Conservation (phyloP, 176 grass and related monocot species). For the Avena sativa region DNA sequence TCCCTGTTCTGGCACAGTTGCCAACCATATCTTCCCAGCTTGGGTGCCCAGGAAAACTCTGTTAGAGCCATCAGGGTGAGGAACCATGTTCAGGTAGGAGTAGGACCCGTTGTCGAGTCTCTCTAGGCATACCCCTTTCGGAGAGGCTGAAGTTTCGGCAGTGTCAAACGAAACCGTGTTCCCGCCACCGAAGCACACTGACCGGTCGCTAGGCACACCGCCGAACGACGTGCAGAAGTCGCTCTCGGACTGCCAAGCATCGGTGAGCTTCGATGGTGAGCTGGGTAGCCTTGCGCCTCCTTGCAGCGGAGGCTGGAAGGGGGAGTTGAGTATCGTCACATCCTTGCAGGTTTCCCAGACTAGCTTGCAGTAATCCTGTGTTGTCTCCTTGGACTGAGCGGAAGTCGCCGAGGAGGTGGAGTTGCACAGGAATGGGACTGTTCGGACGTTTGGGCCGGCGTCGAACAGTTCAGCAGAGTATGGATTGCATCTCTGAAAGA, state of each 20-base stretch:
- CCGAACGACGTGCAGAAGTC: slow-evolving; percentile 81
- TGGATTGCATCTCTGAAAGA: slow-evolving; percentile 81
- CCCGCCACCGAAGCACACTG: slow-evolving; percentile 64
- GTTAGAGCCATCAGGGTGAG: slow-evolving; percentile 91
- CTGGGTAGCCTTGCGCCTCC: slow-evolving; percentile 40
- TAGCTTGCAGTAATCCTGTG: slow-evolving; percentile 62
- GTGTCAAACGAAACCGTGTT: slow-evolving; percentile 65
- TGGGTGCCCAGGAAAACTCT: slow-evolving; percentile 80
- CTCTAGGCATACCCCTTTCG: slow-evolving; percentile 88
- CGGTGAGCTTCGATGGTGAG: slow-evolving; percentile 56
- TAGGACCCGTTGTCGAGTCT: slow-evolving; percentile 75
- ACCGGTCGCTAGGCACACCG: slow-evolving; percentile 44
- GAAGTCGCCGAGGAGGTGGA: slow-evolving; percentile 35
- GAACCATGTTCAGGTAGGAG: slow-evolving; percentile 83
- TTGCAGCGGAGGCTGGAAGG: slow-evolving; percentile 63
- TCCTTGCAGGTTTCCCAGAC: slow-evolving; percentile 85
- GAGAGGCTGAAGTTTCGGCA: slow-evolving; percentile 45
- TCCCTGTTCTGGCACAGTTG: slow-evolving; percentile 80
- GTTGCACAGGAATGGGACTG: slow-evolving; percentile 72
- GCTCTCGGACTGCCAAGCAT: slow-evolving; percentile 74
- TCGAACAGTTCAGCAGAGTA: slow-evolving; percentile 71
- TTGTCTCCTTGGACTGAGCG: slow-evolving; percentile 55
- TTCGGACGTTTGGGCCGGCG: slow-evolving; percentile 42
- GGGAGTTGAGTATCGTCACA: slow-evolving; percentile 65
- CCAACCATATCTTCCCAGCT: slow-evolving; percentile 84